A percentile compares a stretch with the other conserved stretches of the same genome.
These are phyloP conservation scores for Lecanicillium sp. DNA, from an alignment of 2,329 filamentous ascomycete genomes.

Conservation along the genomic window DNA sequence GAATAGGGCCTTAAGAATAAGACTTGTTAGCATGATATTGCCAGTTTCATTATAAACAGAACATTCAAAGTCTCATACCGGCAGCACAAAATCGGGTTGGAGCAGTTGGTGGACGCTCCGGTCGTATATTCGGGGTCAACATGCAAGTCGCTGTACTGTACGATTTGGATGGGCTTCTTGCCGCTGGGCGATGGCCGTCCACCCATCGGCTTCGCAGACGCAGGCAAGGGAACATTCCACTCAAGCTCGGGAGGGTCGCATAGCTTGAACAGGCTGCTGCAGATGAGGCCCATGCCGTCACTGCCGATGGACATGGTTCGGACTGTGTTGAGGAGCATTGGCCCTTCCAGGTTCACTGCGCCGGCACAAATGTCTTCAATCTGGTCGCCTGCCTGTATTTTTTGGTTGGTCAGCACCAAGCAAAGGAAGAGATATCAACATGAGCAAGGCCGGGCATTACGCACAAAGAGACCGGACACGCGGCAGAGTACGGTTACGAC, in stretches of 20 bases:
- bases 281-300: conserved; percentile 42
- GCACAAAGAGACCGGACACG: too few species aligned
- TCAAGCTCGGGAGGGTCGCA: conserved; percentile 41
- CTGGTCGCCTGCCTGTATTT: conserved; percentile 22
- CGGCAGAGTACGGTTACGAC: too few species aligned
- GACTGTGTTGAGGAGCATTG: conserved; percentile 42
- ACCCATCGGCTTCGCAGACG: conserved; percentile 25
- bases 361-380: conserved; percentile 50
- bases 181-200: conserved; percentile 33
- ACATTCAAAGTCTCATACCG: conserved; percentile 32
- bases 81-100: conserved; percentile 50
- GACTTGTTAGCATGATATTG: conserved; percentile 1
- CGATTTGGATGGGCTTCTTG: conserved; percentile 40
- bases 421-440: too few species aligned
- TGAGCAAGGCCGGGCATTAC: too few species aligned
- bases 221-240: conserved; percentile 36
- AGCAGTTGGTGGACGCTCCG: conserved; percentile 46
- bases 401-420: too few species aligned
- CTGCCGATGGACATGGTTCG: conserved; percentile 39
- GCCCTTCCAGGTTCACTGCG: conserved; percentile 41
- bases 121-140: conserved; percentile 46
- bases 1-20: conserved; percentile 39
- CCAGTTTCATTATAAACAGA: too few species aligned
- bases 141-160: conserved; percentile 54
- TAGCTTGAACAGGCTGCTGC: conserved; percentile 42